phyloP scores from a whole-genome alignment of 2,329 filamentous ascomycete species.

The Metarhizium guizhouense region DNA sequence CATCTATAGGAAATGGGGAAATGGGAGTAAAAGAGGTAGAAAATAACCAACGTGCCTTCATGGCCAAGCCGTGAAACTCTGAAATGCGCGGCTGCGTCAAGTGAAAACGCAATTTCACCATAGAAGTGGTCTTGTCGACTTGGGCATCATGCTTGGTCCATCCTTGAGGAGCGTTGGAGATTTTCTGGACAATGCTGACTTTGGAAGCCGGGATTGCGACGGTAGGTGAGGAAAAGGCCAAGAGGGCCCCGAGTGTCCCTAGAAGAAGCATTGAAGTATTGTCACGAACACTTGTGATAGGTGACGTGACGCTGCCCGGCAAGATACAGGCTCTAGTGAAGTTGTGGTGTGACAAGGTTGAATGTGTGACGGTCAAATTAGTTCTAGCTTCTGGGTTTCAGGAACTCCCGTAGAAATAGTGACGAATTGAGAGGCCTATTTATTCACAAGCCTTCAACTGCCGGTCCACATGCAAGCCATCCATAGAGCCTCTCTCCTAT shows the following conservation, averaged over 20 bases:
- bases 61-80: conserved; percentile 3
- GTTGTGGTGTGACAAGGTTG: no score
- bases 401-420: no score
- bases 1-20: no score
- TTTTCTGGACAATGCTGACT: conserved; percentile 1
- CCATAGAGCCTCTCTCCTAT: no score
- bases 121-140: conserved; percentile 1
- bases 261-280: neutral
- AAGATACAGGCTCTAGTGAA: no score
- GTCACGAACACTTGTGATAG: neutral
- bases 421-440: neutral
- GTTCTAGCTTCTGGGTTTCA: neutral
- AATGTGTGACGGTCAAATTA: no score
- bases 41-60: neutral
- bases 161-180: conserved; percentile 1
- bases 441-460: neutral
- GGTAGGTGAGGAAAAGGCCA: neutral
- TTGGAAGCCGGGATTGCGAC: neutral
- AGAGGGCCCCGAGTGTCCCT: neutral
- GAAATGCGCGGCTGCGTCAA: conserved; percentile 4
- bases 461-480: neutral
- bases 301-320: neutral
- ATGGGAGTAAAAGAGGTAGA: no score
- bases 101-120: conserved; percentile 4
- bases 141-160: neutral